Conservation (phyloP, 176 grass and related monocot species). For the Microstegium vimineum region DNA sequence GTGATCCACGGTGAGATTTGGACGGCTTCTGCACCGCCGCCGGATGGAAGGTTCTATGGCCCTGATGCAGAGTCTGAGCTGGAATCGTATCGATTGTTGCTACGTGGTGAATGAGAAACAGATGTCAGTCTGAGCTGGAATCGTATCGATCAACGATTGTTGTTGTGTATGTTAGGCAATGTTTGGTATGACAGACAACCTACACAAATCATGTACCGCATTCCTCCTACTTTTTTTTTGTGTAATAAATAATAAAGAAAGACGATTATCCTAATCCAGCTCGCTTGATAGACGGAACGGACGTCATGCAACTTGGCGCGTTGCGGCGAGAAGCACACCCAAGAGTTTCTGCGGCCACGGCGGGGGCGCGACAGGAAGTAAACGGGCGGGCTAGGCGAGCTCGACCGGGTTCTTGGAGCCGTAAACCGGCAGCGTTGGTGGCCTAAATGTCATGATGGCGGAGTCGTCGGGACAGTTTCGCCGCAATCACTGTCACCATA, state of each 20-base stretch:
- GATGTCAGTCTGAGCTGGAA: background rate
- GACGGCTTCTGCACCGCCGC: background rate
- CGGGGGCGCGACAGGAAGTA: constrained; percentile 15
- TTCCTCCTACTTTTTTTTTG: background rate
- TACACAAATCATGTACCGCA: background rate
- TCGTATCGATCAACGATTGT: background rate
- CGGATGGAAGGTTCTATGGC: background rate
- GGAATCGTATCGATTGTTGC: too few species aligned
- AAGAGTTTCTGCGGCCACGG: background rate
- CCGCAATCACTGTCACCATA: background rate
- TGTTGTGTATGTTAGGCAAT: background rate
- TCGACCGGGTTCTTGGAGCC: background rate
- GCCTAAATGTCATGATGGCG: constrained; percentile 16
- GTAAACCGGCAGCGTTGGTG: background rate
- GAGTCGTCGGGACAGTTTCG: background rate
- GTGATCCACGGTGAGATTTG: background rate
- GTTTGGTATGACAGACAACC: background rate
- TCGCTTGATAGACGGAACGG: background rate
- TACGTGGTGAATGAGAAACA: background rate
- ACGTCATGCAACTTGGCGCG: background rate
- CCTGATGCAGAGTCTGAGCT: too few species aligned
- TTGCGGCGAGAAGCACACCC: background rate
- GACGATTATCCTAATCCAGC: background rate
- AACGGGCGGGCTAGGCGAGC: constrained; percentile 16
- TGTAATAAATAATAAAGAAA: background rate